Conservation (phyloP, 106 monocot species). For the Amphibolis antarctica region DNA sequence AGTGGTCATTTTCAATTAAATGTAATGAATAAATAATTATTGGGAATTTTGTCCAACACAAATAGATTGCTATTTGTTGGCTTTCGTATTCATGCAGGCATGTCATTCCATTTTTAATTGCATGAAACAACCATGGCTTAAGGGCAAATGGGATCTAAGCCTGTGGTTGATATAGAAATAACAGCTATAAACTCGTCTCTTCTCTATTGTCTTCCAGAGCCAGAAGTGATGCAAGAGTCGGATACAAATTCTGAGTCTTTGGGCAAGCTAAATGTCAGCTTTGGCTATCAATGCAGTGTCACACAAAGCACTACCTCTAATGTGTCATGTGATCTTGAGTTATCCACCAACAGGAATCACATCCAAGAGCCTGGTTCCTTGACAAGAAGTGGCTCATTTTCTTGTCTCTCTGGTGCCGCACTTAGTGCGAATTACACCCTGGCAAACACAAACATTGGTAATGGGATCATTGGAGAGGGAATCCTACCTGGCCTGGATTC, state of each 20-base stretch:
- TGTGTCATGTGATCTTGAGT: constrained; percentile 17
- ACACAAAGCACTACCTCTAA: constrained; percentile 3
- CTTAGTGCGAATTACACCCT: constrained; percentile 78
- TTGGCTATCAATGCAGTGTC: constrained; percentile 52
- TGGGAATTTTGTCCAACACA: neutral
- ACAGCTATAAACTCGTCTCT: neutral
- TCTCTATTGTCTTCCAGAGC: constrained; percentile 7
- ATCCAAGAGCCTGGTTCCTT: constrained; percentile 17
- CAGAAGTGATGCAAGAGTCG: constrained; percentile 19
- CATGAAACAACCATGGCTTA: constrained; percentile 18
- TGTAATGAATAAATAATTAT: too few species aligned
- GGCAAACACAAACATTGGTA: constrained; percentile 73
- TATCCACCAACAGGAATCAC: constrained; percentile 11
- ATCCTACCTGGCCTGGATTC: constrained; percentile 73
- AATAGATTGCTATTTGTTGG: neutral
- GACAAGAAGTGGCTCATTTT: constrained; percentile 67
- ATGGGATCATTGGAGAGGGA: constrained; percentile 52
- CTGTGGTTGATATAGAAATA: constrained; percentile 2
- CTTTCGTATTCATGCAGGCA: constrained; percentile 10
- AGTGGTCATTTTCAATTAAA: too few species aligned
- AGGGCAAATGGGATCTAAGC: neutral
- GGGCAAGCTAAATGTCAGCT: constrained; percentile 67
- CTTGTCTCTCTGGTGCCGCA: constrained; percentile 79
- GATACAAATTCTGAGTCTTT: constrained; percentile 10
- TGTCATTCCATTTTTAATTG: constrained; percentile 32